phyloP scores from a whole-genome alignment of 768 basidiomycete species.

The Russula ochroleuca region DNA sequence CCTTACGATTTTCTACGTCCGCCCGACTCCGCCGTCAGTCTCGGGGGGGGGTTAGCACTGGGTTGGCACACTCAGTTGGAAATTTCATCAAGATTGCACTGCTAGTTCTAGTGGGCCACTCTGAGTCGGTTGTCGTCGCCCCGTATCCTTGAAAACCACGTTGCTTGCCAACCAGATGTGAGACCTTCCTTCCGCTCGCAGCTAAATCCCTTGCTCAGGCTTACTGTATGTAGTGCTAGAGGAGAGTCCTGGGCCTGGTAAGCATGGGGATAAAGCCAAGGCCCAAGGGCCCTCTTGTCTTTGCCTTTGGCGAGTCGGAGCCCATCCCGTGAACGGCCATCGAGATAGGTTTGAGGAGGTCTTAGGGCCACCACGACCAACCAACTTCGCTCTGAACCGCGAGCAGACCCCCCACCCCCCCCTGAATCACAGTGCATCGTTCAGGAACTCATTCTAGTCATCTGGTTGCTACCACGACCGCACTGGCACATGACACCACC shows the following conservation, averaged over 20 bases:
- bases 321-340: background rate
- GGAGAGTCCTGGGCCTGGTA: background rate
- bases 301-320: background rate
- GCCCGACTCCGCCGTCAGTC: background rate
- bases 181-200: background rate
- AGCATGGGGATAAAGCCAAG: background rate
- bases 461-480: constrained; percentile 9
- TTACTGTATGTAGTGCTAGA: background rate
- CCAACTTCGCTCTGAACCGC: background rate
- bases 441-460: constrained; percentile 1
- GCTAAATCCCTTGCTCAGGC: background rate
- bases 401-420: too few relatives aligned
- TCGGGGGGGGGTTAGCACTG: background rate
- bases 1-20: background rate
- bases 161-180: background rate
- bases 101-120: background rate
- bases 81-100: background rate
- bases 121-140: background rate
- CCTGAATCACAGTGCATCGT: background rate
- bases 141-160: constrained; percentile 7
- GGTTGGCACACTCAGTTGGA: background rate
- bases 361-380: background rate
- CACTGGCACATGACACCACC: background rate
- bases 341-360: background rate
- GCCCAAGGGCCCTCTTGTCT: too few relatives aligned